These are phyloP conservation scores for Tympanopsis confertula DNA, from an alignment of 2,329 filamentous ascomycete species.

Conservation along the genomic window DNA sequence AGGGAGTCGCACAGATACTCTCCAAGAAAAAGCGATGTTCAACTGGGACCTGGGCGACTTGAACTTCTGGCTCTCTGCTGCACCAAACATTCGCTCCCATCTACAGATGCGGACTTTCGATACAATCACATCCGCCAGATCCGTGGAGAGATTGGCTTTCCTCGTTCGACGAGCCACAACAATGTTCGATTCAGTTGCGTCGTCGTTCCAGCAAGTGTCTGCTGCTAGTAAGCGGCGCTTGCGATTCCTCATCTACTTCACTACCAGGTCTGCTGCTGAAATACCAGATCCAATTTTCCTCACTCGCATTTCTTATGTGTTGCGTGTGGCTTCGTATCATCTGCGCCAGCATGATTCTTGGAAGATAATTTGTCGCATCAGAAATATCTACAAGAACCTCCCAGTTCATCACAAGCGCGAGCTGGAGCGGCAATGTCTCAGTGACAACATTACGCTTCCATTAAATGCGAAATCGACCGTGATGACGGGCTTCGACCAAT, in stretches of 20 bases:
- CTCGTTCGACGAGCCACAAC: constrained; percentile 66
- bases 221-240: constrained; percentile 44
- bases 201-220: constrained; percentile 42
- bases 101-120: not conserved
- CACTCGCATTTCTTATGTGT: constrained; percentile 76
- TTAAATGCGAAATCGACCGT: constrained; percentile 50
- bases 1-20: not conserved
- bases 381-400: constrained; percentile 65
- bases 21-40: not conserved
- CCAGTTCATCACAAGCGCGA: constrained; percentile 33
- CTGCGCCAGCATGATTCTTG: constrained; percentile 83
- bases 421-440: constrained; percentile 36
- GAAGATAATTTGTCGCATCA: constrained; percentile 79
- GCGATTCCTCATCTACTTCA: constrained; percentile 54
- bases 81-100: not conserved
- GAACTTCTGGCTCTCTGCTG: not conserved
- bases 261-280: constrained; percentile 55
- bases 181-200: constrained; percentile 52
- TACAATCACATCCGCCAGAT: not conserved
- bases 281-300: constrained; percentile 75
- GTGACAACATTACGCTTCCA: constrained; percentile 35
- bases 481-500: constrained; percentile 63
- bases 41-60: not conserved
- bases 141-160: constrained; percentile 69
- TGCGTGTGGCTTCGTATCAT: constrained; percentile 70